Evolutionary conservation across 1,284 basidiomycete genomes (phyloP).

Genomic region (Ustilago esculenta): DNA sequence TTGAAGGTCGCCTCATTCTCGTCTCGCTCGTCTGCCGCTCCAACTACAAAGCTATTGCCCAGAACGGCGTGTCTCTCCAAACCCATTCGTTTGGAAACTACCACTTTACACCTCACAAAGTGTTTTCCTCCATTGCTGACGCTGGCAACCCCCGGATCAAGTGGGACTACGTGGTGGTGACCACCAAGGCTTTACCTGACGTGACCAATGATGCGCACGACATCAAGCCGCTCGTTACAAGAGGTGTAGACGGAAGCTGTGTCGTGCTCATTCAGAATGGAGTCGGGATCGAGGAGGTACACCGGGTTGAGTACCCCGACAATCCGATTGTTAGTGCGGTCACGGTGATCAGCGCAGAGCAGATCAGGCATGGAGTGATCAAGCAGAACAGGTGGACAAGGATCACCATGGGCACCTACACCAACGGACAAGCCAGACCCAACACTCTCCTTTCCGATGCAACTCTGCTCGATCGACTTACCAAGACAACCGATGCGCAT

Average conservation of each 20-base stretch:
- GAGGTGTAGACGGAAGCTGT: slow-evolving; percentile 34
- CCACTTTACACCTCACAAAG: slow-evolving; percentile 66
- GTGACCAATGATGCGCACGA: slow-evolving; percentile 67
- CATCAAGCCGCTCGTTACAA: slow-evolving; percentile 62
- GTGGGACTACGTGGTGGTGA: slow-evolving; percentile 69
- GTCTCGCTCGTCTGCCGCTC: slow-evolving; percentile 69
- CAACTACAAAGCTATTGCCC: slow-evolving; percentile 68
- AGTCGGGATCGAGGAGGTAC: slow-evolving; percentile 69
- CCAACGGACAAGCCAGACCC: slow-evolving; percentile 49
- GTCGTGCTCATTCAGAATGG: slow-evolving; percentile 70
- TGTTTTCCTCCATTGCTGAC: slow-evolving; percentile 64
- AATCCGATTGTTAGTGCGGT: slow-evolving; percentile 68
- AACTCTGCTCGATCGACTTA: slow-evolving; percentile 15
- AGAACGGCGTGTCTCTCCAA: slow-evolving; percentile 65
- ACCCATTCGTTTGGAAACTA: slow-evolving; percentile 69
- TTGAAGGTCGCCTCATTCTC: slow-evolving; percentile 29
- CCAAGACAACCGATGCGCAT: slow-evolving; percentile 12
- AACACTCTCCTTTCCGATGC: slow-evolving; percentile 29
- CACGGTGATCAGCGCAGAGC: slow-evolving; percentile 69
- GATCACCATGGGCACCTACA: slow-evolving; percentile 68
- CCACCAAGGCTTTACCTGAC: slow-evolving; percentile 69
- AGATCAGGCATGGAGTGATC: slow-evolving; percentile 66
- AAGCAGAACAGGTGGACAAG: slow-evolving; percentile 70
- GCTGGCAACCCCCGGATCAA: slow-evolving; percentile 17
- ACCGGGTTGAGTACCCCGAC: slow-evolving; percentile 63